Evolutionary conservation across 441 rosid species (phyloP).

Genomic region (Adansonia grandidieri): DNA sequence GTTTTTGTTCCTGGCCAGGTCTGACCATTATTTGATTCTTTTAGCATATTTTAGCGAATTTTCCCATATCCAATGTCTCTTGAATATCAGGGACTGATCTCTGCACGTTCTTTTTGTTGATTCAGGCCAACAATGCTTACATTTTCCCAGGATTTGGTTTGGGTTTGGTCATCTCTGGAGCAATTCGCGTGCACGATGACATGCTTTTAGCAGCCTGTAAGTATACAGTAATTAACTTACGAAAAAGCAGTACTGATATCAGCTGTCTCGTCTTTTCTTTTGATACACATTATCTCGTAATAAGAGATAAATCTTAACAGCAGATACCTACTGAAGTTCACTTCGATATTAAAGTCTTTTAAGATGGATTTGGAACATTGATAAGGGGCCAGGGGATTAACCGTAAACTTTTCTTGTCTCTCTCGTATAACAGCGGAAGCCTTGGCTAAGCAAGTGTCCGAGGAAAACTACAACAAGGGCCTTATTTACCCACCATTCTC

Average conservation of each 20-base stretch:
- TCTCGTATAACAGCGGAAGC: constrained; percentile 53
- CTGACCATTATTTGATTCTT: neutral
- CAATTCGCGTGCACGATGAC: constrained; percentile 78
- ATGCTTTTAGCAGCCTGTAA: constrained; percentile 96
- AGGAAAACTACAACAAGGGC: constrained; percentile 61
- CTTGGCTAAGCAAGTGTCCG: constrained; percentile 60
- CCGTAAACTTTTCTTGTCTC: neutral
- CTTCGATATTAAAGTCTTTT: neutral
- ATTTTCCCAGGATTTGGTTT: constrained; percentile 92
- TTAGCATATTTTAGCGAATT: neutral
- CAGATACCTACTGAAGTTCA: neutral
- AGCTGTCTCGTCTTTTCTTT: too few species aligned
- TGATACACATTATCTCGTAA: neutral
- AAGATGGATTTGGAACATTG: neutral
- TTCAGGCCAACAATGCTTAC: constrained; percentile 90
- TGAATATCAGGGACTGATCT: constrained; percentile 1
- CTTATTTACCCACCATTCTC: constrained; percentile 66
- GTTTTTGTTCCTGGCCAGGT: constrained; percentile 87
- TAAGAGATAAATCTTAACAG: neutral
- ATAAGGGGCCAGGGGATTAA: constrained; percentile 1
- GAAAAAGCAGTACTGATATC: too few species aligned
- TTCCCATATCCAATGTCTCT: neutral
- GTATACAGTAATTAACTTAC: constrained; percentile 27
- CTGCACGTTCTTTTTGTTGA: constrained; percentile 10
- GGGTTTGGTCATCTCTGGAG: constrained; percentile 83